phyloP scores from a whole-genome alignment of 208 protist genomes.

The Acanthamoeba sp. region DNA sequence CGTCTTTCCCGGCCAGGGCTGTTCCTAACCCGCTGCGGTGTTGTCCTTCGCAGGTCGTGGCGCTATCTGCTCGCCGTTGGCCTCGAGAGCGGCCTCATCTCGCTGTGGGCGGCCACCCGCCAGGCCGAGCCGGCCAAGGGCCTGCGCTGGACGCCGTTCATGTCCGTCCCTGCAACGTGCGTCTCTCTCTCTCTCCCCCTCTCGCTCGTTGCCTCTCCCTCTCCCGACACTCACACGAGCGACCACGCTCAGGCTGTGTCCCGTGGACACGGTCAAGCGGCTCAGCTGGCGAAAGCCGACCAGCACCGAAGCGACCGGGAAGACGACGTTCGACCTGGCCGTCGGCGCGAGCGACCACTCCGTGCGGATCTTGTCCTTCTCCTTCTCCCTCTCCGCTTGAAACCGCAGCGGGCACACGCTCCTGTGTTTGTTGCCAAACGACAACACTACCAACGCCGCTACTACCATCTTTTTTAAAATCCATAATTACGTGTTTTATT shows the following conservation, averaged over 20 bases:
- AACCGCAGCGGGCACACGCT: too few species aligned
- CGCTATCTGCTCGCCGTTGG: slow-evolving; percentile 59
- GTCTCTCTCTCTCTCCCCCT: background rate
- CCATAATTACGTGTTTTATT: too few species aligned
- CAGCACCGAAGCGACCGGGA: background rate
- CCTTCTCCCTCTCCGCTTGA: too few species aligned
- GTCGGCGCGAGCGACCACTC: slow-evolving; percentile 22
- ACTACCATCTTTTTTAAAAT: too few species aligned
- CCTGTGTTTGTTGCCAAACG: too few species aligned
- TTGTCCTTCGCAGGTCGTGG: background rate
- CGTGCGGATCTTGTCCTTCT: slow-evolving; percentile 3
- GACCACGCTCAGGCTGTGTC: background rate
- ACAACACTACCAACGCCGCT: too few species aligned
- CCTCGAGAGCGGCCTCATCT: slow-evolving; percentile 56
- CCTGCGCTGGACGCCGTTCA: background rate
- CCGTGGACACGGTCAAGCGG: slow-evolving; percentile 18
- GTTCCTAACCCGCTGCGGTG: background rate
- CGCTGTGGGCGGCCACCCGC: background rate
- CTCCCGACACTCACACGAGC: background rate
- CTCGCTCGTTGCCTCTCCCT: background rate
- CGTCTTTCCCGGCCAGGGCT: background rate
- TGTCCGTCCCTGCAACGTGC: slow-evolving; percentile 27
- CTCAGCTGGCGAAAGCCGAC: slow-evolving; percentile 25
- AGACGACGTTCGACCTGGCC: slow-evolving; percentile 13
- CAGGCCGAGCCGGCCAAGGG: background rate